Evolutionary conservation across 1,284 basidiomycete species (phyloP), one percentile per base, ranked within the genome.

Genomic region (Xerocomus nothofagi): DNA sequence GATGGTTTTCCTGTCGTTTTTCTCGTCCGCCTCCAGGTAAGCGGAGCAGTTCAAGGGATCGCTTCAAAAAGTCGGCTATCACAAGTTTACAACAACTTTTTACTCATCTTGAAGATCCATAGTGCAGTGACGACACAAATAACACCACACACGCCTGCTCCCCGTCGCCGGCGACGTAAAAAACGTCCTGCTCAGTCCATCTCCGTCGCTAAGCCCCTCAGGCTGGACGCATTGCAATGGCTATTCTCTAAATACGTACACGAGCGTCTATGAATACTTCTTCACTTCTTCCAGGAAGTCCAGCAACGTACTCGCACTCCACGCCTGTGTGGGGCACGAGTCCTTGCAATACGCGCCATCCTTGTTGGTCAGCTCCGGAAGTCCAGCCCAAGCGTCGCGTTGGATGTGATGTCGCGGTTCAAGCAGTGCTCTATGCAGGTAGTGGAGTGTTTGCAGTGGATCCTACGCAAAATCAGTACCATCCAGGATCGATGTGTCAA

Each of bases 311-410:
- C 90, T 92, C 31, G 89, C 81, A 65, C 88, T 91, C 93, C 93
- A 96, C 6, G 93, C 94, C 68, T 98, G 94, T 29, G 93, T 93
- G 47, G 80, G 76, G 67, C 94, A 97, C 47, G 91, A 93, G 70
- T 98, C 93, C 50, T 69, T 71, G 68, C 94, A 97, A 71, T 83
- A 84, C 40, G 73, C 69, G 7, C 93, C 94, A 57, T 92, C 79
- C 57, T 81, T 80, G 70, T 96, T 94, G 51, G 91, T 93, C 57
- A 98, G 72, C 71, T 98, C 95, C 0, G 94, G 94, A 29, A 98
- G 73, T 34, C 94, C 94, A 48, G 88, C 83, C 94, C 94, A 98
- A 11, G 86, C 76, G 63, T 96, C 91, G 26, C 73, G 76, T 57
- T 82, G 75, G 52, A 98, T 86, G 65, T 96, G 81, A 26, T 76